Conservation (phyloP, 768 basidiomycete genomes). For the Leucosporidium creatinivorum region DNA sequence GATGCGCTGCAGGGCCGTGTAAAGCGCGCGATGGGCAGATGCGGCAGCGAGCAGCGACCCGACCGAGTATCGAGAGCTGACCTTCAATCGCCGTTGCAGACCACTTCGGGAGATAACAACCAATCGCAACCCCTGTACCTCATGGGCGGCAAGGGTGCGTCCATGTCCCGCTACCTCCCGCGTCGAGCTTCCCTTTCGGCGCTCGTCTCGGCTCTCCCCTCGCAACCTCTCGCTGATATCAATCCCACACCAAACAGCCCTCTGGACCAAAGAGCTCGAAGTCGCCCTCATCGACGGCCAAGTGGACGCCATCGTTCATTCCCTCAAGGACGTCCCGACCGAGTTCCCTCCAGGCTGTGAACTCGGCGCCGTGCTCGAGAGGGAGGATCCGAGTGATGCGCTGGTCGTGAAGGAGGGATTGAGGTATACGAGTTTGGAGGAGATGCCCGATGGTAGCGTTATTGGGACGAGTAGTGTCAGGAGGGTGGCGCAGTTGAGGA, state of each 20-base stretch:
- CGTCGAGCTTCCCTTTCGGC: too few relatives aligned
- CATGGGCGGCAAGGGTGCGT: conserved; percentile 65
- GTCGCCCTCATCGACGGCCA: conserved; percentile 61
- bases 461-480: conserved; percentile 95
- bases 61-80: not conserved
- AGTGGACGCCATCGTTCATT: conserved; percentile 89
- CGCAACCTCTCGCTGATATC: not conserved
- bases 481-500: conserved; percentile 78
- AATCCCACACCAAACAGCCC: conserved; percentile 42
- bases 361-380: conserved; percentile 72
- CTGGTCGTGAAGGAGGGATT: conserved; percentile 73
- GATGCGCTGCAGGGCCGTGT: too few relatives aligned
- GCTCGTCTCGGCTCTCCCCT: not conserved
- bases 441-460: conserved; percentile 77
- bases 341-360: conserved; percentile 69
- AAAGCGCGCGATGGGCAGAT: not conserved
- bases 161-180: too few relatives aligned
- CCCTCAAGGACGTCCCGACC: conserved; percentile 60
- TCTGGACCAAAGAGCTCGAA: conserved; percentile 97
- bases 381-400: conserved; percentile 83
- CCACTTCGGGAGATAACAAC: conserved; percentile 77
- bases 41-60: not conserved
- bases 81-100: conserved; percentile 47
- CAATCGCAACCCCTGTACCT: conserved; percentile 78
- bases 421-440: conserved; percentile 63